Evolutionary conservation across 2,329 filamentous ascomycete species (phyloP), one percentile per base, ranked within the genome.

Genomic region (Ophiostoma perfectum): DNA sequence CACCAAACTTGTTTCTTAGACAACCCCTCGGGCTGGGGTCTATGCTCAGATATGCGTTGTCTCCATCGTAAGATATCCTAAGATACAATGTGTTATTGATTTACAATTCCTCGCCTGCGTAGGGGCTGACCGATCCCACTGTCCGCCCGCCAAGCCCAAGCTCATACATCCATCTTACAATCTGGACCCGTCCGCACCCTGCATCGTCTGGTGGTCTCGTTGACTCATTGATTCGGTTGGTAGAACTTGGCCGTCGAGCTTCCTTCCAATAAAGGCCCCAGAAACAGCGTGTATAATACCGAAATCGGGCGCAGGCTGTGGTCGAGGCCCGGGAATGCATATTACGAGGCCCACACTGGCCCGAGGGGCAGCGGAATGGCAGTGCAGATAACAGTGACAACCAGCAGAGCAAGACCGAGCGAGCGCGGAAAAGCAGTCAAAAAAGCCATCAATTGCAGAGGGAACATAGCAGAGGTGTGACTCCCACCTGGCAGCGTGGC

Each of bases 231-330:
- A 55, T 9, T 11, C 45, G 14, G 14, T 0, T 3, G 18, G 27
- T 18, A 27, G n/a, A 55, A 4, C 49, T 27, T 27, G 27, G 27
- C 27, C 27, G 27, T 27, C 27, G 27, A 27, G 27, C 27, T 27
- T 27, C 27, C 1, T 27, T 27, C 49, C 49, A 55, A 55, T 55
- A n/a, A 18, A 55, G 49, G 18, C 49, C 18, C 4, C 18, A 55
- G 49, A 55, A 55, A 55, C 49, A 55, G 49, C 49, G 49, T 55
- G 49, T 16, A 55, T 36, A 55, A 55, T 55, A 55, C 49, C 49
- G 49, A 55, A 55, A 18, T 55, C 49, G 49, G 49, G 47, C 16
- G 9, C 47, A n/a, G n/a, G 6, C 18, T 55, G 18, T 55, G 49
- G 18, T 55, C 18, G 49, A 55, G 49, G 8, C 49, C 49, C 49